Conservation (phyloP, 306 rosid species). For the Ormosia semicastrata region DNA sequence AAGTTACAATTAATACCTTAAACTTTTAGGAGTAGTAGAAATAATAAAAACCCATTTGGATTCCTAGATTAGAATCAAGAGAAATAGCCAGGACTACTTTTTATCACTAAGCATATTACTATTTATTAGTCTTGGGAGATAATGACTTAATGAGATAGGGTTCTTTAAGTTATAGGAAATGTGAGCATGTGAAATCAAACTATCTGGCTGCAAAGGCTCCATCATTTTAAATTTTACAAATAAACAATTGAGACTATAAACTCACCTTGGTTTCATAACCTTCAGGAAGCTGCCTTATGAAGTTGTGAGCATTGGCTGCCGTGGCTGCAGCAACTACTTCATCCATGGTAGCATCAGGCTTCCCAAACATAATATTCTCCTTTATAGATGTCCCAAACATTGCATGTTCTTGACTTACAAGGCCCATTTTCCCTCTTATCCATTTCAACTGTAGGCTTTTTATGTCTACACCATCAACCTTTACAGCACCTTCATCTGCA, state of each 20-base stretch:
- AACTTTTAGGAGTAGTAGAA: not conserved
- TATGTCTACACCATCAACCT: slow-evolving; percentile 75
- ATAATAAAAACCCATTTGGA: not conserved
- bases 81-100: not conserved
- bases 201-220: not conserved
- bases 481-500: slow-evolving; percentile 62
- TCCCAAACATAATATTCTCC: slow-evolving; percentile 91
- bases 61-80: not conserved
- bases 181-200: not conserved
- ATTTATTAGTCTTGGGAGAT: not conserved
- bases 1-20: not conserved
- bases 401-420: slow-evolving; percentile 97
- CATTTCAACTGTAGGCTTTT: slow-evolving; percentile 68
- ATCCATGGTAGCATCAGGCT: slow-evolving; percentile 77
- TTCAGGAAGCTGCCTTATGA: slow-evolving; percentile 86
- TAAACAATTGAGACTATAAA: not conserved
- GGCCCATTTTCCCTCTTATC: slow-evolving; percentile 86
- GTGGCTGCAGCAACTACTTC: slow-evolving; percentile 78
- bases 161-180: not conserved
- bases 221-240: not conserved
- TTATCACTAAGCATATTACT: not conserved
- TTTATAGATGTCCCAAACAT: slow-evolving; percentile 85
- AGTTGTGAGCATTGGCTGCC: slow-evolving; percentile 92
- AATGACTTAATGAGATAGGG: not conserved
- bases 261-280: slow-evolving; percentile 91